These are phyloP conservation scores for Myxozyma melibiosi DNA, from an alignment of 805 yeast species.

Conservation along the genomic window DNA sequence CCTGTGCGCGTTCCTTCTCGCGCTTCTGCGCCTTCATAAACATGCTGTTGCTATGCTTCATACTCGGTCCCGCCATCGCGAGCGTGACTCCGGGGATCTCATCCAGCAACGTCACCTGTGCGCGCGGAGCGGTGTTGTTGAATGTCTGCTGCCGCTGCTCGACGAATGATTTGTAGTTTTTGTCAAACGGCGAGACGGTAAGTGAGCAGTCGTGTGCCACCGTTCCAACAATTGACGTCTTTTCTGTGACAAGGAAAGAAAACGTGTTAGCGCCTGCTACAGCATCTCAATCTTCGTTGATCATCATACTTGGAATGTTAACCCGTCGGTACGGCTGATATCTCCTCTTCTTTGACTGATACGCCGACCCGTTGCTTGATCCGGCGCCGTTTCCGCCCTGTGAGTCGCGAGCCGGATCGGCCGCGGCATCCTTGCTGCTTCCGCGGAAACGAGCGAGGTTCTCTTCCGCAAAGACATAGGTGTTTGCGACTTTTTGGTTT, in stretches of 20 bases:
- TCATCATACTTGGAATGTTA: slow-evolving; percentile 35
- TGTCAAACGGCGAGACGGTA: slow-evolving; percentile 58
- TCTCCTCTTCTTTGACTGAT: slow-evolving; percentile 8
- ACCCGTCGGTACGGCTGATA: slow-evolving; percentile 32
- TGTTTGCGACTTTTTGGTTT: slow-evolving; percentile 78
- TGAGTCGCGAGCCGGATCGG: neutral
- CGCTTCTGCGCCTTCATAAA: slow-evolving; percentile 54
- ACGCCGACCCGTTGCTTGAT: slow-evolving; percentile 1
- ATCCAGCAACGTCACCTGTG: slow-evolving; percentile 69
- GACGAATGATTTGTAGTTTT: slow-evolving; percentile 66
- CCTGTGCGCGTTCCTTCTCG: slow-evolving; percentile 45
- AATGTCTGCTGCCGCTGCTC: slow-evolving; percentile 56
- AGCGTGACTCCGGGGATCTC: slow-evolving; percentile 87
- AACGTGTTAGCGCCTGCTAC: neutral
- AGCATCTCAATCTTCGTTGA: too few relatives aligned
- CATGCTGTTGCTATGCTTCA: slow-evolving; percentile 67
- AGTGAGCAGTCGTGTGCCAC: slow-evolving; percentile 85
- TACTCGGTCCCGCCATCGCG: slow-evolving; percentile 82
- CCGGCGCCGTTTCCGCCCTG: neutral
- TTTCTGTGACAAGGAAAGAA: slow-evolving; percentile 41
- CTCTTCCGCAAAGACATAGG: slow-evolving; percentile 85
- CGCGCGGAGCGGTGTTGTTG: slow-evolving; percentile 48
- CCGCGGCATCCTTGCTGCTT: slow-evolving; percentile 4
- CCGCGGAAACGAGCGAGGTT: slow-evolving; percentile 49
- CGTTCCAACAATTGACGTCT: slow-evolving; percentile 82